Evolutionary conservation across 2,329 filamentous ascomycete species (phyloP).

Genomic region (Ceratocystis lukuohia): DNA sequence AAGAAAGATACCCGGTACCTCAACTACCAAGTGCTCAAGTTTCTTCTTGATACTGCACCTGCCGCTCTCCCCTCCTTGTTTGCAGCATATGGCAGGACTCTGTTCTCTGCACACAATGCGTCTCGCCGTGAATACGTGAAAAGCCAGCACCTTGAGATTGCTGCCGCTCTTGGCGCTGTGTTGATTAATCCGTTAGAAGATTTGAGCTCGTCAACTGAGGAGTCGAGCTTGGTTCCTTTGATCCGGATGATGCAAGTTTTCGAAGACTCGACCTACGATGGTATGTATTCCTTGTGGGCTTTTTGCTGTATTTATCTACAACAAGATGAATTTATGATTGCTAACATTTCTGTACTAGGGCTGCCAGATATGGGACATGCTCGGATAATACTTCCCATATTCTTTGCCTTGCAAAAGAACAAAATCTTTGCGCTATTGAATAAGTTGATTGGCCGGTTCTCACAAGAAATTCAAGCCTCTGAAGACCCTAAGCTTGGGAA

Average conservation of each 20-base stretch:
- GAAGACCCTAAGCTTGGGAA: slow-evolving; percentile 29
- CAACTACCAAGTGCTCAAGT: slow-evolving; percentile 67
- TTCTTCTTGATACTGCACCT: slow-evolving; percentile 65
- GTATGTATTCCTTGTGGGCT: slow-evolving; percentile 31
- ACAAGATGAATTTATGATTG: neutral
- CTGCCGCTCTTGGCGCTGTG: slow-evolving; percentile 55
- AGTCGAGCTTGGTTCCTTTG: slow-evolving; percentile 64
- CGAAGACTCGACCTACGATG: slow-evolving; percentile 66
- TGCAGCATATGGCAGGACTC: slow-evolving; percentile 67
- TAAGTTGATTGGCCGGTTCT: slow-evolving; percentile 56
- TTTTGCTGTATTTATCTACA: slow-evolving; percentile 25
- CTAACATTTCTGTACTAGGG: slow-evolving; percentile 10
- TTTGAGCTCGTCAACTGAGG: slow-evolving; percentile 22
- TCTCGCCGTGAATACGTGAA: slow-evolving; percentile 45
- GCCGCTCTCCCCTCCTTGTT: slow-evolving; percentile 73
- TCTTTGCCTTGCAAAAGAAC: slow-evolving; percentile 74
- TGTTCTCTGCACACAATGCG: slow-evolving; percentile 55
- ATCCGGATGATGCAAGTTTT: slow-evolving; percentile 68
- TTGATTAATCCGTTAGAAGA: slow-evolving; percentile 41
- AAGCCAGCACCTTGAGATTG: slow-evolving; percentile 41
- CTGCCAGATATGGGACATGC: slow-evolving; percentile 29
- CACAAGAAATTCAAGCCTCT: slow-evolving; percentile 33
- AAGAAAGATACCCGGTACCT: slow-evolving; percentile 33
- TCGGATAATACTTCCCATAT: slow-evolving; percentile 57
- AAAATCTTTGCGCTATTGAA: slow-evolving; percentile 65